phyloP scores from a whole-genome alignment of 148 eudicot genomes.

The Beta vulgaris region DNA sequence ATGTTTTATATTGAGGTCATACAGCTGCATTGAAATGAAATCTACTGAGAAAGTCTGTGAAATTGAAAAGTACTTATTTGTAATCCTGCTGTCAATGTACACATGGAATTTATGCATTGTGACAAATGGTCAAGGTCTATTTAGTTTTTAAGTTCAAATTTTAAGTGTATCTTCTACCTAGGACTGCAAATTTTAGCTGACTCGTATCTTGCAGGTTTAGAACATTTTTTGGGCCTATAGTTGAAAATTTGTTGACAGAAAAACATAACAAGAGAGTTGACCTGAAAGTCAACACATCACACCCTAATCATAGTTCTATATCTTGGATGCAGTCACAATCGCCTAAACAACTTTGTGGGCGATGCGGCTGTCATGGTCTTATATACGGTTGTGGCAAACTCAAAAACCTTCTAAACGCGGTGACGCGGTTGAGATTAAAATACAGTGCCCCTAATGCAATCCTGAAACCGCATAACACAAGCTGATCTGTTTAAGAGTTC shows the following conservation, averaged over 20 bases:
- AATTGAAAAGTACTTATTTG: neutral
- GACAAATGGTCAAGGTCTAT: neutral
- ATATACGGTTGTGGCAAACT: no score
- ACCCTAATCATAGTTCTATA: no score
- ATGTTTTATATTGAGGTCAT: neutral
- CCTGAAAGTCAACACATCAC: neutral
- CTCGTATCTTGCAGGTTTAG: neutral
- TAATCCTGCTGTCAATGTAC: neutral
- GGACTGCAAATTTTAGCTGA: neutral
- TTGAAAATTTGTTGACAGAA: no score
- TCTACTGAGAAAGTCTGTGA: neutral
- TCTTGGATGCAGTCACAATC: no score
- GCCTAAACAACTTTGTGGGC: no score
- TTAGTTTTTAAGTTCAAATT: neutral
- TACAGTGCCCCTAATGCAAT: neutral
- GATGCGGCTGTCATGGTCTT: no score
- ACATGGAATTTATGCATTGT: neutral
- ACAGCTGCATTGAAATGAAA: neutral
- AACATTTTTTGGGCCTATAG: neutral
- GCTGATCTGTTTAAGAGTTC: neutral
- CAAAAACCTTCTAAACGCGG: no score
- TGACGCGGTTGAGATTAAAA: no score
- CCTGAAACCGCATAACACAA: neutral
- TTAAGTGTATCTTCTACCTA: neutral
- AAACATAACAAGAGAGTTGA: neutral